phyloP scores from a whole-genome alignment of 2,329 filamentous ascomycete species.

The Apiospora koreana region DNA sequence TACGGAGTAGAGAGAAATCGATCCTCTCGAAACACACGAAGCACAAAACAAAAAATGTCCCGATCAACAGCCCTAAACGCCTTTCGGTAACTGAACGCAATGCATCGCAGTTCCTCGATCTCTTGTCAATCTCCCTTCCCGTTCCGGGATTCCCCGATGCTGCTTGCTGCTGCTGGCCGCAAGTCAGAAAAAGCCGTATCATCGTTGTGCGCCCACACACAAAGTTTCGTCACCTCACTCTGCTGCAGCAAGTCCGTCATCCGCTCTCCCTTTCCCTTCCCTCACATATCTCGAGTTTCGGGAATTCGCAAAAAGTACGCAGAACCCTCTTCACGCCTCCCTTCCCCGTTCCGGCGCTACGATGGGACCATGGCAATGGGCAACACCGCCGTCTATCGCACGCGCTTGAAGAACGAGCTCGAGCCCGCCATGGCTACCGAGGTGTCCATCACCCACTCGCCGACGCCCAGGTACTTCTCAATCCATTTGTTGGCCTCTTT shows the following conservation, averaged over 20 bases:
- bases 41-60: neutral
- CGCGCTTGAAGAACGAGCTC: slow-evolving; percentile 89
- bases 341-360: neutral
- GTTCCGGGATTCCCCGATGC: neutral
- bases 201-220: neutral
- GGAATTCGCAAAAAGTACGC: neutral
- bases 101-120: neutral
- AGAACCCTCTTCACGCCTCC: neutral
- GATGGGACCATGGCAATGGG: neutral
- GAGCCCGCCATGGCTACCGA: slow-evolving; percentile 88
- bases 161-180: neutral
- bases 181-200: neutral
- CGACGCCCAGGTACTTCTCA: slow-evolving; percentile 88
- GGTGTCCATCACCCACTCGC: slow-evolving; percentile 98
- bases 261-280: neutral
- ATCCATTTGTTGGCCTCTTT: slow-evolving; percentile 86
- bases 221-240: slow-evolving; percentile 5
- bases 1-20: neutral
- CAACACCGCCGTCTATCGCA: slow-evolving; percentile 55
- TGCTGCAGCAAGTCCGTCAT: neutral
- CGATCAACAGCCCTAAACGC: neutral
- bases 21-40: neutral
- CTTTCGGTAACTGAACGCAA: neutral
- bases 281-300: neutral
- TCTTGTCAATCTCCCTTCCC: neutral